Evolutionary conservation across 2,329 filamentous ascomycete species (phyloP), one percentile per base, ranked within the genome.

Genomic region (Stemphylium beticola): DNA sequence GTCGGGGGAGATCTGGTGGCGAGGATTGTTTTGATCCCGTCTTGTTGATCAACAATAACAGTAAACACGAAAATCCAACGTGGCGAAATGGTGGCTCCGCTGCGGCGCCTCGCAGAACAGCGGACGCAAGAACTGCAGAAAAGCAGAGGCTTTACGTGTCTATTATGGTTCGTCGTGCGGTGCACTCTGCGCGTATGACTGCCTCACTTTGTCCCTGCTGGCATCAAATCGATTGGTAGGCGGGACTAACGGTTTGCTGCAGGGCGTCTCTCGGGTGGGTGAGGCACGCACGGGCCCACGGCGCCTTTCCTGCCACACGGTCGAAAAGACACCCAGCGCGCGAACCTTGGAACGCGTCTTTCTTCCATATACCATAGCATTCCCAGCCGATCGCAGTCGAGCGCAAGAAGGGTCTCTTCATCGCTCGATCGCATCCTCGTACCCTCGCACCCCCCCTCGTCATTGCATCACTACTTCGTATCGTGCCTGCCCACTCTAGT

Each of bases 331-430:
- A 59, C 45, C 52, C 39, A 51, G 66, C 63, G 61, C 64, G 26
- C 26, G 26, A 29, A 11, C 26, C 26, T 29, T 11, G 26, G 65
- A 58, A 54, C 64, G 64, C 65, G 64, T 62, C 61, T 36, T 4
- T 55, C 42, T 49, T 55, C 57, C 61, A 61, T 65, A 58, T 62
- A 59, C 63, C 67, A 64, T 54, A 20, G 26, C 52, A 29, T 41
- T 62, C 60, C 57, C 64, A 59, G 59, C 59, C 64, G 66, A 66
- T 68, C 63, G 60, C 61, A 51, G 18, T 51, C 57, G 61, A 62
- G 57, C 63, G 61, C 59, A 49, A 53, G 45, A 69, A 65, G 62
- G 57, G 60, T 66, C 64, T 50, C 43, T 54, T 40, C 61, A 66
- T 67, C 64, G 63, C 58, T 58, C 56, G 44, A 43, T 38, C 47